A percentile compares a stretch with the other conserved stretches of the same genome.
These are phyloP conservation scores for Lasiosphaeria ovina DNA, from an alignment of 495 filamentous ascomycete species.

Conservation along the genomic window DNA sequence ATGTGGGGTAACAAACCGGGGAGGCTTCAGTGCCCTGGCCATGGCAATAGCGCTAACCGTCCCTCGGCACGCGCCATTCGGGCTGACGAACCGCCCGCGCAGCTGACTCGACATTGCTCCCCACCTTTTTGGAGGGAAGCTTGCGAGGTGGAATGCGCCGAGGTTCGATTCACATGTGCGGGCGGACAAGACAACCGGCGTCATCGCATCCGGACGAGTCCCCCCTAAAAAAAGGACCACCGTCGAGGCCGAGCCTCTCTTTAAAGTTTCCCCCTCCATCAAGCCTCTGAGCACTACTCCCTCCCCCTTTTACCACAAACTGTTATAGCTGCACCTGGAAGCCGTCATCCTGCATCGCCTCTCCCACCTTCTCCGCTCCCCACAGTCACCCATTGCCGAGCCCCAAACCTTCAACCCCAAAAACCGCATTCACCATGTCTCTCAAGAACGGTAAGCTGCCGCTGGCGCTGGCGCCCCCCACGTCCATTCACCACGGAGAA, in stretches of 20 bases:
- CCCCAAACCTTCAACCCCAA: constrained; percentile 9
- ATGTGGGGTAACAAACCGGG: neutral
- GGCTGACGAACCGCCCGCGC: too few species aligned
- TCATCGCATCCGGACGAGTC: constrained; percentile 23
- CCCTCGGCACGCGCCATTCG: too few species aligned
- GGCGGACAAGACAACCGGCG: constrained; percentile 11
- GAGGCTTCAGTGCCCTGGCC: too few species aligned
- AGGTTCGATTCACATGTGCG: constrained; percentile 33
- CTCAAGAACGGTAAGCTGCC: constrained; percentile 68
- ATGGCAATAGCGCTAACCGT: too few species aligned
- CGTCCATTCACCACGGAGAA: neutral
- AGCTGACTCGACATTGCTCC: too few species aligned
- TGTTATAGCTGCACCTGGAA: constrained; percentile 11
- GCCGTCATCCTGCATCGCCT: neutral
- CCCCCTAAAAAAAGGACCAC: constrained; percentile 1
- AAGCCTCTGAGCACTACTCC: neutral
- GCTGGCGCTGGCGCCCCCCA: neutral
- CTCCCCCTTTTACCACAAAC: constrained; percentile 18
- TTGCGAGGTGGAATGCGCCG: constrained; percentile 14
- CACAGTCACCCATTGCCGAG: neutral
- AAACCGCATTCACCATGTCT: constrained; percentile 59
- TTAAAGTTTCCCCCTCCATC: neutral
- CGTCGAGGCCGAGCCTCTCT: constrained; percentile 6
- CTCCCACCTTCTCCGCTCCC: too few species aligned
- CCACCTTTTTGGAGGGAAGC: too few species aligned